A percentile compares a stretch with the other conserved stretches of the same genome.
Evolutionary conservation across 306 rosid species (phyloP).

Genomic region (Casuarina equisetifolia): DNA sequence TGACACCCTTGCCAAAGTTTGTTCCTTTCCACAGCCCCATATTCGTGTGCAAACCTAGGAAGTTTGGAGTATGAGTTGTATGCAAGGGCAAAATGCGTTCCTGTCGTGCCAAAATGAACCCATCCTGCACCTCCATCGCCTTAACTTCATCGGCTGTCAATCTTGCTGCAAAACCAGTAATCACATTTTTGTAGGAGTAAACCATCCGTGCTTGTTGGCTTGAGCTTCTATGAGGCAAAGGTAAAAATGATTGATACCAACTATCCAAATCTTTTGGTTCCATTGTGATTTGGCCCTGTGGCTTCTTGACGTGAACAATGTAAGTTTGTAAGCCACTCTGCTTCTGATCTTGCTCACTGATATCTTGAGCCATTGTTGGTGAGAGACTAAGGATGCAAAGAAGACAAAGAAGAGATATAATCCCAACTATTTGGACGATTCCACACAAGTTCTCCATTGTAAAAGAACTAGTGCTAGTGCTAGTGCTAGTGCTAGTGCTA

Average conservation of each 20-base stretch:
- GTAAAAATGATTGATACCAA: conserved; percentile 63
- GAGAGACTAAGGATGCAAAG: conserved; percentile 25
- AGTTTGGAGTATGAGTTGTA: conserved; percentile 70
- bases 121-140: conserved; percentile 44
- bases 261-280: conserved; percentile 41
- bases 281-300: conserved; percentile 22
- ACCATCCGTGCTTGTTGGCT: conserved; percentile 32
- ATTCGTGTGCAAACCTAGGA: conserved; percentile 54
- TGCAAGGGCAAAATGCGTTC: conserved; percentile 48
- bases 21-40: conserved; percentile 66
- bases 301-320: conserved; percentile 56
- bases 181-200: conserved; percentile 51
- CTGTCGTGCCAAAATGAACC: conserved; percentile 46
- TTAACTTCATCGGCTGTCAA: conserved; percentile 54
- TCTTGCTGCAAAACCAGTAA: conserved; percentile 59
- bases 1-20: conserved; percentile 56
- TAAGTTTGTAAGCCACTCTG: conserved; percentile 33
- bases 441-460: conserved; percentile 34
- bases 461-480: neutral
- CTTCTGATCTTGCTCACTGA: neutral
- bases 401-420: conserved; percentile 31
- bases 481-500: neutral
- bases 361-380: neutral
- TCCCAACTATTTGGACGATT: neutral
- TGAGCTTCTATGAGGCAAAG: conserved; percentile 15